Conservation (phyloP, 306 rosid species). For the Sphenostylis stenocarpa region DNA sequence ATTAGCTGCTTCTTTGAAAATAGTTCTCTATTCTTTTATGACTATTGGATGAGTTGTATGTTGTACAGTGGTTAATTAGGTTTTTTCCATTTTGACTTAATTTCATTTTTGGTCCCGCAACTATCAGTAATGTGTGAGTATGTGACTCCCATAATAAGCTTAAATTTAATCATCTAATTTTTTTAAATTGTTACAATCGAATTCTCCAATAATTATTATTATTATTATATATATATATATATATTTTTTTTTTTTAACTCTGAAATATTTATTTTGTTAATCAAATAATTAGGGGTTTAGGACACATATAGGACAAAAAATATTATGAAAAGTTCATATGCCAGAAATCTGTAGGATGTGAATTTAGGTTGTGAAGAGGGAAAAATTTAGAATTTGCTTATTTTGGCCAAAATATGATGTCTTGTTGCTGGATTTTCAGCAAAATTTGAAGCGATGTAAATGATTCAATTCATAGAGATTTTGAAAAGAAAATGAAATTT, state of each 20-base stretch:
- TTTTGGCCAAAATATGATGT: not conserved
- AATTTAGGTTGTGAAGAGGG: not conserved
- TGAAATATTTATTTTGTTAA: not conserved
- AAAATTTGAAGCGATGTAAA: not conserved
- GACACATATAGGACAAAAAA: not conserved
- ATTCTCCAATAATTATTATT: too few species aligned
- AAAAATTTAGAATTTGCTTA: not conserved
- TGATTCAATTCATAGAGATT: not conserved
- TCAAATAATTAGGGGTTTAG: not conserved
- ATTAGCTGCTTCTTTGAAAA: conserved; percentile 15
- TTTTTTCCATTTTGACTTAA: conserved; percentile 21
- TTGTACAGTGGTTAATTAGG: not conserved
- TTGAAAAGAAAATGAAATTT: not conserved
- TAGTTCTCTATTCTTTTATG: not conserved
- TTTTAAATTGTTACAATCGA: not conserved
- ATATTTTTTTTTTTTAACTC: not conserved
- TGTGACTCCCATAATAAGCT: not conserved
- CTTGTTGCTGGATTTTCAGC: not conserved
- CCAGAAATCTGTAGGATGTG: not conserved
- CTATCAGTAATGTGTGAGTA: not conserved
- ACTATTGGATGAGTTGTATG: not conserved
- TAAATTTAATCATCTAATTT: not conserved
- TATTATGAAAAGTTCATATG: not conserved
- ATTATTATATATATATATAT: too few species aligned
- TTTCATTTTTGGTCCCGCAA: not conserved